phyloP scores from a whole-genome alignment of 768 basidiomycete species.

The Punctularia strigosozonata region DNA sequence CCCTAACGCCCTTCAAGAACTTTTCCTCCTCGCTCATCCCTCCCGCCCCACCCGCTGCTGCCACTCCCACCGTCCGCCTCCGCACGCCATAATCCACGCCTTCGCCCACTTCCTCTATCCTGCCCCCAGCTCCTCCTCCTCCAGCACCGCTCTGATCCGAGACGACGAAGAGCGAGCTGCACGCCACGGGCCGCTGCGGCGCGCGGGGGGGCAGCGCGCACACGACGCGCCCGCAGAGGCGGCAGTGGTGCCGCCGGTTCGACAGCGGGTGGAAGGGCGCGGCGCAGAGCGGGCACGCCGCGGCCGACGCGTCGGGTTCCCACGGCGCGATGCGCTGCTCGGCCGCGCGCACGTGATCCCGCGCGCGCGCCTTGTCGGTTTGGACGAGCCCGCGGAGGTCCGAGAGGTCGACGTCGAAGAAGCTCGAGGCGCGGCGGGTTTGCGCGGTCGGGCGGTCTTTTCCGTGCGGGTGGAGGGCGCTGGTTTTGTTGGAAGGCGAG shows the following conservation, averaged over 20 bases:
- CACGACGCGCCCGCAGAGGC: conserved; percentile 84
- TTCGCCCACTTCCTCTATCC: conserved; percentile 77
- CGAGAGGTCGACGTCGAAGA: conserved; percentile 60
- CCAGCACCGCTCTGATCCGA: too few species aligned
- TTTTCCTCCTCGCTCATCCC: conserved; percentile 55
- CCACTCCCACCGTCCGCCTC: conserved; percentile 24
- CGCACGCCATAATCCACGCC: conserved; percentile 77
- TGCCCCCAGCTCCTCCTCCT: conserved; percentile 57
- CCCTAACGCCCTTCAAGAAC: conserved; percentile 79
- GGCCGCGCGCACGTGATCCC: conserved; percentile 31
- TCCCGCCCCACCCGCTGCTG: conserved; percentile 23
- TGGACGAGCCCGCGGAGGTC: conserved; percentile 30
- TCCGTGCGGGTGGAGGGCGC: conserved; percentile 11
- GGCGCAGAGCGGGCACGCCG: conserved; percentile 76
- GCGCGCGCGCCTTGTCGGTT: not conserved
- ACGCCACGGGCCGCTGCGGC: conserved; percentile 52
- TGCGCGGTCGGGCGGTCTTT: conserved; percentile 5
- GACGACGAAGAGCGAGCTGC: conserved; percentile 79
- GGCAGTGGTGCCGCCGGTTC: conserved; percentile 93
- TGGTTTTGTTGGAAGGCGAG: conserved; percentile 19
- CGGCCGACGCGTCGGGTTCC: conserved; percentile 72
- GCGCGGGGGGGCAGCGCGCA: conserved; percentile 78
- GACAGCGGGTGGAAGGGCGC: conserved; percentile 80
- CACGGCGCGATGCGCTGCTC: conserved; percentile 94
- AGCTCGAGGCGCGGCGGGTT: conserved; percentile 11